Evolutionary conservation across 352 stramenopile species (phyloP).

Genomic region (Phytophthora citricola): DNA sequence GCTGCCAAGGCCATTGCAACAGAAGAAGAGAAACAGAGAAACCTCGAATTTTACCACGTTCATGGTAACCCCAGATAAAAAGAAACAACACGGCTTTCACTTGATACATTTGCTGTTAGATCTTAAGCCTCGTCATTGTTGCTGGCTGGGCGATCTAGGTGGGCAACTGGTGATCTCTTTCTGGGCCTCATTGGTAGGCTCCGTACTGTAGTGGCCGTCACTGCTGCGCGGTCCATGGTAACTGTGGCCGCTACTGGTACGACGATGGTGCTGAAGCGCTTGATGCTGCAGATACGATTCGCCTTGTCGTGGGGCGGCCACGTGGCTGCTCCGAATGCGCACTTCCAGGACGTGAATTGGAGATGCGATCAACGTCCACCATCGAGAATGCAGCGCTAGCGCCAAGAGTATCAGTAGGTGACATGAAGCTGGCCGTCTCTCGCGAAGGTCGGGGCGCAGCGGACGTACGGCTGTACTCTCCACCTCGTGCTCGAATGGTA

Average conservation of each 20-base stretch:
- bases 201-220: slow-evolving; percentile 23
- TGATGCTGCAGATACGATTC: slow-evolving; percentile 30
- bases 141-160: slow-evolving; percentile 7
- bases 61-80: slow-evolving; percentile 20
- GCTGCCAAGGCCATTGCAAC: slow-evolving; percentile 32
- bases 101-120: slow-evolving; percentile 22
- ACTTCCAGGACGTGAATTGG: slow-evolving; percentile 21
- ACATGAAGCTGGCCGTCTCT: slow-evolving; percentile 38
- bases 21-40: slow-evolving; percentile 63
- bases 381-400: slow-evolving; percentile 61
- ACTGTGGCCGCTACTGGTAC: slow-evolving; percentile 29
- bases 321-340: slow-evolving; percentile 25
- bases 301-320: slow-evolving; percentile 20
- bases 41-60: slow-evolving; percentile 78
- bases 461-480: slow-evolving; percentile 15
- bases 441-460: slow-evolving; percentile 24
- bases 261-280: slow-evolving; percentile 10
- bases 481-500: slow-evolving; percentile 25
- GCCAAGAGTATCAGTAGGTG: slow-evolving; percentile 21
- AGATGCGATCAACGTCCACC: slow-evolving; percentile 69
- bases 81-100: slow-evolving; percentile 14
- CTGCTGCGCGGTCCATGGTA: slow-evolving; percentile 29
- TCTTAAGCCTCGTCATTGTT: no score
- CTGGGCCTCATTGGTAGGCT: slow-evolving; percentile 16
- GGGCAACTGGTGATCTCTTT: slow-evolving; percentile 10